phyloP scores from a whole-genome alignment of 257 asterid genomes.

The Dorcoceras hygrometricum region DNA sequence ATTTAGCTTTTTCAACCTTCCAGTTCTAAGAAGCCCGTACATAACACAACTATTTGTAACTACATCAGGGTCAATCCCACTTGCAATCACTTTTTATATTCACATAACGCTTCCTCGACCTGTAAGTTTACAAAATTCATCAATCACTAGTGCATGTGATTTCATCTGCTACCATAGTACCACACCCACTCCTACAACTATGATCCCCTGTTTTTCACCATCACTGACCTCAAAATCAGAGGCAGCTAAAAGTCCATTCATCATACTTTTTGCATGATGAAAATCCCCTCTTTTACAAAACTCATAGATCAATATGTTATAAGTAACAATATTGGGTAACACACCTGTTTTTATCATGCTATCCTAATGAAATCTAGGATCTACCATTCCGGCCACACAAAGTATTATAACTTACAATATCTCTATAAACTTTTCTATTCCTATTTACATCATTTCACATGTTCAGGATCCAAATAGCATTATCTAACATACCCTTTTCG shows the following conservation, averaged over 20 bases:
- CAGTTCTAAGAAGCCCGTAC: constrained; percentile 55
- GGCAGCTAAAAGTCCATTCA: constrained; percentile 49
- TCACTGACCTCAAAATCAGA: constrained; percentile 22
- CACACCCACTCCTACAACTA: constrained; percentile 21
- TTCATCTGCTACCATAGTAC: constrained; percentile 45
- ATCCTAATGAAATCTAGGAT: constrained; percentile 44
- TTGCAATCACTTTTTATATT: constrained; percentile 49
- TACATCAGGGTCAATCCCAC: constrained; percentile 67
- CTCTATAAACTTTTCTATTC: constrained; percentile 30
- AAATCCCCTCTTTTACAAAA: constrained; percentile 71
- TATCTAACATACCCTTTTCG: constrained; percentile 58
- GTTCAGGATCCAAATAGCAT: constrained; percentile 57
- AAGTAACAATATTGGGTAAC: constrained; percentile 60
- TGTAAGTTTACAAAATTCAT: constrained; percentile 41
- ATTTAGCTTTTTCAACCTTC: constrained; percentile 60
- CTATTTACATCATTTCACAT: constrained; percentile 35
- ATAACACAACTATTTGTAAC: constrained; percentile 60
- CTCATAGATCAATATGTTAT: constrained; percentile 68
- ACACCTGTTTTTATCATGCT: constrained; percentile 54
- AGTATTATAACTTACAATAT: constrained; percentile 68
- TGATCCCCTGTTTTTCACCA: not conserved
- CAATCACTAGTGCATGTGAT: constrained; percentile 55
- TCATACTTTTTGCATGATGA: constrained; percentile 54
- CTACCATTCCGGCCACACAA: constrained; percentile 55
- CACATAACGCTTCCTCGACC: constrained; percentile 53